phyloP scores from a whole-genome alignment of 768 basidiomycete genomes.

The Erythrobasidium yunnanense region DNA sequence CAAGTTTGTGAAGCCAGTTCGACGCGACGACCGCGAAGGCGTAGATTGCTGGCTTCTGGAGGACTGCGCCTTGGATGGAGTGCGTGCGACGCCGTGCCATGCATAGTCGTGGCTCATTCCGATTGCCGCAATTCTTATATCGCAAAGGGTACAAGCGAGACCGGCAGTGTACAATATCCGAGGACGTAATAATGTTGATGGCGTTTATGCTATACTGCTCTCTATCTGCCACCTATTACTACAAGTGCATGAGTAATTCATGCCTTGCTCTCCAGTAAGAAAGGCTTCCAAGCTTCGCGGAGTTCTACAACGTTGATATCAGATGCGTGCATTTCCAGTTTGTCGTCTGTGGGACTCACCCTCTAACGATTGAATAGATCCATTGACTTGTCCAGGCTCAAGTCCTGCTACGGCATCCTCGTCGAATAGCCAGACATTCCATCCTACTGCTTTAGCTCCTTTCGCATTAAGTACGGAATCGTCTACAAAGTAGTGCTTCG shows the following conservation, averaged over 20 bases:
- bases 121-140: no score
- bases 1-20: constrained; percentile 19
- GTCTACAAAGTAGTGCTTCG: constrained; percentile 34
- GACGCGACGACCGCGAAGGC: constrained; percentile 18
- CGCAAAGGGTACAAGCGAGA: no score
- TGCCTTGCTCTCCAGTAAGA: no score
- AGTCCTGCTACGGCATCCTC: constrained; percentile 1
- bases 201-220: no score
- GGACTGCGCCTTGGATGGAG: not conserved
- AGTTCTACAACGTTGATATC: no score
- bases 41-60: constrained; percentile 1
- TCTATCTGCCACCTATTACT: no score
- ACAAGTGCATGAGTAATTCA: no score
- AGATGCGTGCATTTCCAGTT: no score
- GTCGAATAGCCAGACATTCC: constrained; percentile 20
- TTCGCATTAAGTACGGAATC: constrained; percentile 34
- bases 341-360: no score
- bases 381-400: not conserved
- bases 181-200: no score
- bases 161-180: no score
- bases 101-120: not conserved
- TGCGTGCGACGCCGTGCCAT: constrained; percentile 14
- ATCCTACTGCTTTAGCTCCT: constrained; percentile 21
- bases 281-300: no score
- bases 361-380: not conserved